A percentile compares a stretch with the other conserved stretches of the same genome.
Evolutionary conservation across 257 asterid species (phyloP).

Genomic region (Solanum paucissectum): DNA sequence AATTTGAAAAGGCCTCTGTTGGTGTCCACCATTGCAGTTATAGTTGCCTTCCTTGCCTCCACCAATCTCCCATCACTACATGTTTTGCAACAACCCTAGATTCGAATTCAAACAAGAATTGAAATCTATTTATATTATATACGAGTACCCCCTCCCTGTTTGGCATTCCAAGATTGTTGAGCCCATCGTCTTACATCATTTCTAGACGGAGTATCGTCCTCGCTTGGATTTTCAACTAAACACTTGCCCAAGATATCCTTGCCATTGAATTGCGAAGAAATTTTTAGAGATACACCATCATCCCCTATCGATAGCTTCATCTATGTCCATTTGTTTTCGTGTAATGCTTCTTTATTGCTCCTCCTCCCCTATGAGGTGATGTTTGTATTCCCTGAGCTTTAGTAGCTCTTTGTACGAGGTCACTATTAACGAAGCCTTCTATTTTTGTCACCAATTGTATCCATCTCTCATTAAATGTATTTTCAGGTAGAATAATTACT

Average conservation of each 20-base stretch:
- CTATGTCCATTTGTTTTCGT: not conserved
- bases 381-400: not conserved
- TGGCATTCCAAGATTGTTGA: not conserved
- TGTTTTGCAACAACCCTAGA: not conserved
- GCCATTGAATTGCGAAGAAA: not conserved
- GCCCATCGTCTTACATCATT: not conserved
- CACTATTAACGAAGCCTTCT: not conserved
- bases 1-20: not conserved
- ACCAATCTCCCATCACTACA: not conserved
- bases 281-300: not conserved
- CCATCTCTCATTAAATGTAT: not conserved
- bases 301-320: not conserved
- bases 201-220: not conserved
- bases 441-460: not conserved
- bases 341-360: not conserved
- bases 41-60: not conserved
- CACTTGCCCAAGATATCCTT: not conserved
- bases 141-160: not conserved
- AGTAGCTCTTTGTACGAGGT: not conserved
- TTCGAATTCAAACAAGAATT: not conserved
- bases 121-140: not conserved
- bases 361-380: not conserved
- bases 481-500: not conserved
- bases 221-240: not conserved
- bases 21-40: not conserved